Evolutionary conservation across 495 filamentous ascomycete genomes (phyloP).

Genomic region (Parmelia sp.): DNA sequence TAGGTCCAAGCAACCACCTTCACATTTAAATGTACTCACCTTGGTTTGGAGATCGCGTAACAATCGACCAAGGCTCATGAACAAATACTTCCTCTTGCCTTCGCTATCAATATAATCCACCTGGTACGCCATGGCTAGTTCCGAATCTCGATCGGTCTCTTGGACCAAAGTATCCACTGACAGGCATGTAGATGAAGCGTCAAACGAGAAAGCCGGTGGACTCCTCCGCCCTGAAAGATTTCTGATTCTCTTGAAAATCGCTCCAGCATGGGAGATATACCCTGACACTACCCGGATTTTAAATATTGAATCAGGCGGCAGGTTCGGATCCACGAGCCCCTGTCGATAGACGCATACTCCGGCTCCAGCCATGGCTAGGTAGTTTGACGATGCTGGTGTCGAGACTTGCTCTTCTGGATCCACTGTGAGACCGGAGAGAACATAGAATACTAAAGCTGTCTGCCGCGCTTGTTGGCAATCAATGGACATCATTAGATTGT

Average conservation of each 20-base stretch:
- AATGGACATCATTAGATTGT: no score
- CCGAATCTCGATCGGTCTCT: slow-evolving; percentile 6
- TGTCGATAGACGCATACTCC: slow-evolving; percentile 11
- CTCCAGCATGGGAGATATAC: not conserved
- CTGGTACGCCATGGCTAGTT: slow-evolving; percentile 8
- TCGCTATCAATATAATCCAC: not conserved
- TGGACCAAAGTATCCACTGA: slow-evolving; percentile 5
- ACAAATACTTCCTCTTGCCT: not conserved
- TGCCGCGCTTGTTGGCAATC: no score
- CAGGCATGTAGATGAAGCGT: not conserved
- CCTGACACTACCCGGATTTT: slow-evolving; percentile 3
- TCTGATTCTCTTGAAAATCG: slow-evolving; percentile 1
- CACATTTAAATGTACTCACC: not conserved
- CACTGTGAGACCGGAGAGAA: slow-evolving; percentile 1
- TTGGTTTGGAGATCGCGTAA: not conserved
- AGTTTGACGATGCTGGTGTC: not conserved
- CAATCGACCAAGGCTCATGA: not conserved
- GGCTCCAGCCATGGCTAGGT: slow-evolving; percentile 3
- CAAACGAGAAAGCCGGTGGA: not conserved
- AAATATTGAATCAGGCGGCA: slow-evolving; percentile 5
- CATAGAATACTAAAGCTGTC: slow-evolving; percentile 5
- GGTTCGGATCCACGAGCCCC: not conserved
- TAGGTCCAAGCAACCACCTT: not conserved
- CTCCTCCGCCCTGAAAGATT: not conserved
- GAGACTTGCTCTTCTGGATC: not conserved